Base-by-base conservation (phyloP, 2,329 filamentous ascomycete species). In the Stagonosporopsis rhizophila region DNA sequence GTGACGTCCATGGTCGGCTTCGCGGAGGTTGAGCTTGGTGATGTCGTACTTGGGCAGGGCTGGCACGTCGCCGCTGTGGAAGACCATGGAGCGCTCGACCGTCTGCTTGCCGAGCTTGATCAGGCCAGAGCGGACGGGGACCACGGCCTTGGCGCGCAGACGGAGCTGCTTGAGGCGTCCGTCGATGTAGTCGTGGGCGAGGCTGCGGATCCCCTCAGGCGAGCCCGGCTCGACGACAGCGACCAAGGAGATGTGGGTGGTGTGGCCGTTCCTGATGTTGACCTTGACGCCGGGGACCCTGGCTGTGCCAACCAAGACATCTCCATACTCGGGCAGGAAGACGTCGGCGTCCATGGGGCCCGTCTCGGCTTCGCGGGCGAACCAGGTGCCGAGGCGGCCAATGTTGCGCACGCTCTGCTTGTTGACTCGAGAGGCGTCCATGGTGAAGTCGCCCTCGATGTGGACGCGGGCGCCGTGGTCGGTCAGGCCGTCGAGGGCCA, bases 121-220 rank as follows among this genome's bases (percentile, higher is more conserved):
- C 45, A 96, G 77, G 22, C 95, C 94, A 42, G 92, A 90, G 73
- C 87, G 92, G 52, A 98, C 77, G 28, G 83, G 82, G 34, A 98
- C 81, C 35, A 88, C 80, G 23, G 91, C 88, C 68, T 88, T 89
- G 39, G 89, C 94, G 51, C 87, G 82, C 14, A 98, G 80, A 58
- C 84, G 86, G 54, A 99, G 78, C 53, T 84, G 81, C 11, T 87
- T 84, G 55, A 98, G 80, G 50, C 86, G 88, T 35, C 93, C 92
- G 50, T 90, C 87, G 58, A 99, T 79, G 88, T 92, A 98, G 74
- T 96, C 90, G 73, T 95, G 92, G 42, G 91, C 92, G 60, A 98
- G 84, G 56, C 84, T 84, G 57, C 91, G 88, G 65, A 97, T 87
- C 6, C 88, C 89, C 51, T 92, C 87, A 14, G 91, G 80, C 67